Percentiles rank a stretch among this genome's conserved stretches.
Evolutionary conservation across 192 early-diverging fungal species (phyloP).

Genomic region (Piromyces finnis): DNA sequence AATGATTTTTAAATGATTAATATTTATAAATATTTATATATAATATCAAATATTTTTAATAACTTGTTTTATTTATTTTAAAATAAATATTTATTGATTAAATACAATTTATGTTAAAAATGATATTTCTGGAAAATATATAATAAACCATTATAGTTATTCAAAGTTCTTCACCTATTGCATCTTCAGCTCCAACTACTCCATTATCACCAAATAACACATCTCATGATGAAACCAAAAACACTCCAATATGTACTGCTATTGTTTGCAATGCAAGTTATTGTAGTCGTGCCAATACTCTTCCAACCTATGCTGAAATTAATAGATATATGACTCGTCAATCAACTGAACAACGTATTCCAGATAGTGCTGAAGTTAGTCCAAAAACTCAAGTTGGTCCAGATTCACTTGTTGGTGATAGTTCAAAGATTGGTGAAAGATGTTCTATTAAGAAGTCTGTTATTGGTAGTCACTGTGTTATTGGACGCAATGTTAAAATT

Average conservation of each 20-base stretch:
- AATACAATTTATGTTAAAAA: too few species aligned
- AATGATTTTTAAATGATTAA: too few species aligned
- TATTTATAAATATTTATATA: too few species aligned
- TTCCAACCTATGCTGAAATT: slow-evolving; percentile 68
- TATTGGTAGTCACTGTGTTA: slow-evolving; percentile 81
- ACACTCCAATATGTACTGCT: slow-evolving; percentile 17
- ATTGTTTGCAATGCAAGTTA: slow-evolving; percentile 27
- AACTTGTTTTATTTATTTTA: too few species aligned
- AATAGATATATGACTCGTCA: slow-evolving; percentile 50
- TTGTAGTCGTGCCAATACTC: slow-evolving; percentile 66
- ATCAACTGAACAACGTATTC: slow-evolving; percentile 30
- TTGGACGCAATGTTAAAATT: slow-evolving; percentile 94
- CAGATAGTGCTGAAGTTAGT: slow-evolving; percentile 46
- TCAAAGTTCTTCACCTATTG: slow-evolving; percentile 2
- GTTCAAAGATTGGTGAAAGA: slow-evolving; percentile 74
- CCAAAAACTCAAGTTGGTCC: slow-evolving; percentile 58
- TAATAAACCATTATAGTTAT: too few species aligned
- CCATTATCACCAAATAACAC: background rate
- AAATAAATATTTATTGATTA: too few species aligned
- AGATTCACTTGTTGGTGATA: slow-evolving; percentile 81
- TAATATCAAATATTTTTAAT: too few species aligned
- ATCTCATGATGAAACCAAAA: background rate
- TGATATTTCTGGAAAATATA: too few species aligned
- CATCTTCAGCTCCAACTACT: slow-evolving; percentile 8
- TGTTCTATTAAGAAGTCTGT: slow-evolving; percentile 86